Conservation (phyloP, 805 yeast species). For the Barnettozyma salicaria region DNA sequence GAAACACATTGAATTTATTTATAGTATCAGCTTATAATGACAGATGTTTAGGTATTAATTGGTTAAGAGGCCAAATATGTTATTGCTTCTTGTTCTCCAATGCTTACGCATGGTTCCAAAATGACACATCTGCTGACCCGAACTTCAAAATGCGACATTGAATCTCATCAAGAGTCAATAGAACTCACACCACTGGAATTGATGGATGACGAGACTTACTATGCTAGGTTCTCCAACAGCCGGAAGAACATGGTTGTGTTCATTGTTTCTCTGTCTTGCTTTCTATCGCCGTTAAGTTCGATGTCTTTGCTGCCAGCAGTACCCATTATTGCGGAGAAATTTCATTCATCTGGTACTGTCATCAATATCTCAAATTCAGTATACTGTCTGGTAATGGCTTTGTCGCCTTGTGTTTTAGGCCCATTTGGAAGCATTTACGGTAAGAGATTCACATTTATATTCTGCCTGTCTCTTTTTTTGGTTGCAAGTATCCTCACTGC, state of each 20-base stretch:
- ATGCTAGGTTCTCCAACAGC: slow-evolving; percentile 18
- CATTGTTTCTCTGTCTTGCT: slow-evolving; percentile 34
- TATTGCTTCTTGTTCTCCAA: no score
- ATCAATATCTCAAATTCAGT: slow-evolving; percentile 45
- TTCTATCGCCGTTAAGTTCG: slow-evolving; percentile 38
- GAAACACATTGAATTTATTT: no score
- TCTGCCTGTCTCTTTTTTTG: slow-evolving; percentile 32
- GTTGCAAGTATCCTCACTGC: slow-evolving; percentile 35
- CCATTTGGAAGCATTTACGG: slow-evolving; percentile 54
- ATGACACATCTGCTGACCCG: no score
- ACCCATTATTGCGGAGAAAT: slow-evolving; percentile 39
- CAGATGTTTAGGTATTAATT: no score
- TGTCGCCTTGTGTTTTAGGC: slow-evolving; percentile 44
- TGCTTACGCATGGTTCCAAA: no score
- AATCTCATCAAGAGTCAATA: background rate
- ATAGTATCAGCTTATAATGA: no score
- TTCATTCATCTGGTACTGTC: slow-evolving; percentile 40
- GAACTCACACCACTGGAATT: background rate
- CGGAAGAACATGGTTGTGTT: slow-evolving; percentile 24
- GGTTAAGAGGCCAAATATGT: no score
- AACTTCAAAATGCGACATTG: no score
- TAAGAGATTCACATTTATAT: slow-evolving; percentile 37
- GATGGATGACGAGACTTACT: slow-evolving; percentile 17
- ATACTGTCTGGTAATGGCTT: slow-evolving; percentile 45
- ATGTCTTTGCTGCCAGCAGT: slow-evolving; percentile 47